Evolutionary conservation across 2,329 filamentous ascomycete genomes (phyloP).

Genomic region (Ophiobolus disseminans): DNA sequence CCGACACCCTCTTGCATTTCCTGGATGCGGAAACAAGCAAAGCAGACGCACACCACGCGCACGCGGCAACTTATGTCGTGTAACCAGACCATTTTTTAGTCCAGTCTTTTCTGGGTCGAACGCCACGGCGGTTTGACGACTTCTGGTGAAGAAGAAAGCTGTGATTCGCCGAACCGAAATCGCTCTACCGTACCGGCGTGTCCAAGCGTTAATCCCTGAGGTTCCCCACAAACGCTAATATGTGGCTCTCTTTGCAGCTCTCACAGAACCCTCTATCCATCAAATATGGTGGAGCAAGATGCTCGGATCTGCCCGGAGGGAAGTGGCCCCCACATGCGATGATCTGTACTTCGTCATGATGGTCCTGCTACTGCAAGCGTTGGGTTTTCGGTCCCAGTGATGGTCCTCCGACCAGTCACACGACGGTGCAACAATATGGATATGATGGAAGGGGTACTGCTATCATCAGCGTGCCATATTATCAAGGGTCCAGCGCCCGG

Average conservation of each 20-base stretch:
- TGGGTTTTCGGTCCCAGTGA: no score
- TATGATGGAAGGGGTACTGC: neutral
- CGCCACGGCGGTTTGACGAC: constrained; percentile 8
- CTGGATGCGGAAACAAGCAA: constrained; percentile 10
- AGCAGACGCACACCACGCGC: constrained; percentile 14
- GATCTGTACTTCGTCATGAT: no score
- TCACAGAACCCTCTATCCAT: constrained; percentile 8
- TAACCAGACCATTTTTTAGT: constrained; percentile 8
- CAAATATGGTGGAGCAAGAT: constrained; percentile 6
- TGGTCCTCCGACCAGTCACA: no score
- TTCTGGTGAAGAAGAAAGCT: constrained; percentile 4
- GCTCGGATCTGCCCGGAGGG: no score
- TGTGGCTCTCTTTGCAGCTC: constrained; percentile 17
- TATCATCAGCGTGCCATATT: constrained; percentile 7
- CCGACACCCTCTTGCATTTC: constrained; percentile 8
- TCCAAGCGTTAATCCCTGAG: constrained; percentile 6
- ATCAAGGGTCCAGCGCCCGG: constrained; percentile 12
- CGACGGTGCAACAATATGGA: constrained; percentile 2
- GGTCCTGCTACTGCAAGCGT: no score
- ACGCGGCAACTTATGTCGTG: constrained; percentile 18
- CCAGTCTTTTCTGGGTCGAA: constrained; percentile 4
- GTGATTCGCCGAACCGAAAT: constrained; percentile 5
- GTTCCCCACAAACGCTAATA: constrained; percentile 26
- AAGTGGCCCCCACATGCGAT: neutral
- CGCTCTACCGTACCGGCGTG: no score